These are phyloP conservation scores for Candida cerambycidarum DNA, from an alignment of 805 yeast genomes.

Conservation along the genomic window DNA sequence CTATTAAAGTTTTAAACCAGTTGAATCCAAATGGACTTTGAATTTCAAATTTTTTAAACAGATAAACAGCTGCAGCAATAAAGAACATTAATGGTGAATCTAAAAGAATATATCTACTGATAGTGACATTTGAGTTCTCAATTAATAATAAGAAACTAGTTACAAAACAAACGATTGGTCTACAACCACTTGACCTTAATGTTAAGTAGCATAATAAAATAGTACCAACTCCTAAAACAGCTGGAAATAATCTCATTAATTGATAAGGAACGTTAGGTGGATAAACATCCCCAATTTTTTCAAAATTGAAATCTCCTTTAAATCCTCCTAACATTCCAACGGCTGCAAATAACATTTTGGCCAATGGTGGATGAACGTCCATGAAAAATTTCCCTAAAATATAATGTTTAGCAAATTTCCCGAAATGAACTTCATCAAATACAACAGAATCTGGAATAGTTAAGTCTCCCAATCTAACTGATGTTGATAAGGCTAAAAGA, in stretches of 20 bases:
- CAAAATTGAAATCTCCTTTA: constrained; percentile 67
- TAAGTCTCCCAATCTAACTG: constrained; percentile 62
- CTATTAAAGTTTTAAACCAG: constrained; percentile 60
- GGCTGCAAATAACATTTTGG: constrained; percentile 73
- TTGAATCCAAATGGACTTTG: constrained; percentile 56
- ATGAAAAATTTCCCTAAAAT: constrained; percentile 61
- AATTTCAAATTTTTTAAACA: constrained; percentile 64
- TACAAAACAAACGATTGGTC: constrained; percentile 59
- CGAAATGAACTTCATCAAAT: constrained; percentile 92
- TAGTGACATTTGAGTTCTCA: constrained; percentile 70
- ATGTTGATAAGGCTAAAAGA: constrained; percentile 49
- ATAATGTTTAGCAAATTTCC: constrained; percentile 91
- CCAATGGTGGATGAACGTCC: constrained; percentile 81
- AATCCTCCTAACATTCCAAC: constrained; percentile 68
- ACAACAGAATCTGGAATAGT: constrained; percentile 78
- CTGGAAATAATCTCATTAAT: constrained; percentile 69
- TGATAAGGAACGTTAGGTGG: constrained; percentile 64
- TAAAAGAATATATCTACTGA: constrained; percentile 70
- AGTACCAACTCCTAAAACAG: constrained; percentile 66
- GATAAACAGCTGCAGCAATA: constrained; percentile 68
- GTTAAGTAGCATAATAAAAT: constrained; percentile 66
- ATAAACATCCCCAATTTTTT: constrained; percentile 61
- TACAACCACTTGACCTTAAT: constrained; percentile 68
- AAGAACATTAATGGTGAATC: constrained; percentile 78
- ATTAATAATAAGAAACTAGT: constrained; percentile 56